Conservation (phyloP, 805 yeast genomes). For the Kodamaea jinghongensis region DNA sequence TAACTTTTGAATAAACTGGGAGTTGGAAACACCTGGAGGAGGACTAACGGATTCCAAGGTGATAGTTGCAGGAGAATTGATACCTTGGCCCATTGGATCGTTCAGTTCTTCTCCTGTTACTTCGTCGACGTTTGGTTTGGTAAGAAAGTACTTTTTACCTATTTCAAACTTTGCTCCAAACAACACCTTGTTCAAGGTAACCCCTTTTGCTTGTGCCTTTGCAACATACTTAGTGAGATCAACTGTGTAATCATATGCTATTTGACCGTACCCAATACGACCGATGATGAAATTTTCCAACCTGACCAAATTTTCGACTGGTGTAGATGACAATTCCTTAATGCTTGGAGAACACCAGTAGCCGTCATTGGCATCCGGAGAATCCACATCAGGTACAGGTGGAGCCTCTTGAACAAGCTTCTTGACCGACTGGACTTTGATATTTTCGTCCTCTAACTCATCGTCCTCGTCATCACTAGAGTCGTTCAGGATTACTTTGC, state of each 20-base stretch:
- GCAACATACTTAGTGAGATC: slow-evolving; percentile 55
- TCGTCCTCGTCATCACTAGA: slow-evolving; percentile 19
- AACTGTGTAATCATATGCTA: slow-evolving; percentile 65
- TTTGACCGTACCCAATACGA: slow-evolving; percentile 63
- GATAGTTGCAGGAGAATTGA: slow-evolving; percentile 75
- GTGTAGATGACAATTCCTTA: slow-evolving; percentile 41
- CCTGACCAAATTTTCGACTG: slow-evolving; percentile 47
- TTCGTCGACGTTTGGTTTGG: slow-evolving; percentile 6
- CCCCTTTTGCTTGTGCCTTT: slow-evolving; percentile 31
- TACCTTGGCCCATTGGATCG: slow-evolving; percentile 64
- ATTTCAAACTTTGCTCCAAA: slow-evolving; percentile 38
- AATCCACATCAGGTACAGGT: slow-evolving; percentile 7
- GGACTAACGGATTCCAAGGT: slow-evolving; percentile 65
- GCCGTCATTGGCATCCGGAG: slow-evolving; percentile 27
- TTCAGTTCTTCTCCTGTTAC: slow-evolving; percentile 41
- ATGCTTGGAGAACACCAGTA: slow-evolving; percentile 76
- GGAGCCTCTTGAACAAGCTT: not conserved
- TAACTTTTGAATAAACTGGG: slow-evolving; percentile 48
- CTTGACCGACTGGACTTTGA: slow-evolving; percentile 2
- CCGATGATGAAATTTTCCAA: slow-evolving; percentile 69
- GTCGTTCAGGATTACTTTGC: slow-evolving; percentile 26
- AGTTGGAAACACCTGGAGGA: slow-evolving; percentile 38
- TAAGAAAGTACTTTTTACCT: slow-evolving; percentile 19
- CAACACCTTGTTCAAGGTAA: slow-evolving; percentile 41
- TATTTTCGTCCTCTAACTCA: slow-evolving; percentile 23